Conservation (phyloP, 805 yeast genomes). For the Metschnikowia amazonensis region DNA sequence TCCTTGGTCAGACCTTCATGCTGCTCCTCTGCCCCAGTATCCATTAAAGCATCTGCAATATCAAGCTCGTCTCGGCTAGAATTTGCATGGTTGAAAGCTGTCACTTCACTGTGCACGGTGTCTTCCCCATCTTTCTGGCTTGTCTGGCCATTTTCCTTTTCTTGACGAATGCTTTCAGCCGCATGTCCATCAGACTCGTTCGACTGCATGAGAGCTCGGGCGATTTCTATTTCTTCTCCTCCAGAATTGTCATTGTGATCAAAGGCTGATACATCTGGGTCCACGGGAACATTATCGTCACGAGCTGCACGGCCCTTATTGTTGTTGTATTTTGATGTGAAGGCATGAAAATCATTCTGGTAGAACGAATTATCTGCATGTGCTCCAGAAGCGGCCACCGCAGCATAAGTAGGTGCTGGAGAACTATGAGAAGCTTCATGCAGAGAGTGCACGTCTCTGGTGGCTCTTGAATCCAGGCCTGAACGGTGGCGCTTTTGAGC, state of each 20-base stretch:
- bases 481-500: constrained; percentile 42
- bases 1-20: background rate
- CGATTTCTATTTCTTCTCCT: constrained; percentile 60
- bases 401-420: constrained; percentile 25
- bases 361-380: constrained; percentile 18
- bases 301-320: constrained; percentile 9
- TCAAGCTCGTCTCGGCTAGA: constrained; percentile 2
- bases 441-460: constrained; percentile 3
- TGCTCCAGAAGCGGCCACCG: constrained; percentile 33
- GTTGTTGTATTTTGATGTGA: constrained; percentile 9
- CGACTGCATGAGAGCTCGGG: constrained; percentile 62
- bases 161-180: background rate
- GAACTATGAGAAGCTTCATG: constrained; percentile 9
- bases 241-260: constrained; percentile 21
- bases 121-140: background rate
- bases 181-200: constrained; percentile 34
- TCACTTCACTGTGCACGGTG: background rate
- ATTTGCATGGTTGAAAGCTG: background rate
- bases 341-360: constrained; percentile 13
- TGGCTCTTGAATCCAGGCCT: constrained; percentile 16
- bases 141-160: background rate
- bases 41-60: constrained; percentile 4
- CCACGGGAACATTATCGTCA: constrained; percentile 45
- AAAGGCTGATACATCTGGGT: constrained; percentile 52
- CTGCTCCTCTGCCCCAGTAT: background rate